These are phyloP conservation scores for Cicer pinnatifidum DNA, from an alignment of 306 rosid genomes.

Conservation along the genomic window DNA sequence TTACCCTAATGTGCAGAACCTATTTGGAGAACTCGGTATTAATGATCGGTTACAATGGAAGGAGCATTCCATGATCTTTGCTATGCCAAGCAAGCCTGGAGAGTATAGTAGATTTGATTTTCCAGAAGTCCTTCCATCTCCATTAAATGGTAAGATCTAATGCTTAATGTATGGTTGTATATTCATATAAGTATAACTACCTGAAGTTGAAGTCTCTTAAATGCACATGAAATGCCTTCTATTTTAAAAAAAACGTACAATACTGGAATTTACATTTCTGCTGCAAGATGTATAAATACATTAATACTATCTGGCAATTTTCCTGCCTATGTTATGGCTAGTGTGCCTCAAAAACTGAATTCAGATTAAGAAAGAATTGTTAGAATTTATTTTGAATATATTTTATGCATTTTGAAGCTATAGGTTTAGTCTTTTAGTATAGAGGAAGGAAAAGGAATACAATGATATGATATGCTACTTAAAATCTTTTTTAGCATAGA, in stretches of 20 bases:
- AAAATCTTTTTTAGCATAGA: neutral
- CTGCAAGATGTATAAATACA: conserved; percentile 10
- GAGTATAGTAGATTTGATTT: conserved; percentile 97
- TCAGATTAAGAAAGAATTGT: conserved; percentile 7
- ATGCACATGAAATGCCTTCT: conserved; percentile 24
- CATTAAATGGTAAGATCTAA: conserved; percentile 76
- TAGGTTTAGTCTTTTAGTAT: conserved; percentile 2
- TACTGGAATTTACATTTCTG: conserved; percentile 22
- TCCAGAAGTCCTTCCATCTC: conserved; percentile 80
- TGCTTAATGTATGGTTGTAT: conserved; percentile 24
- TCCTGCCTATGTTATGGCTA: conserved; percentile 25
- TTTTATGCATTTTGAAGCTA: neutral
- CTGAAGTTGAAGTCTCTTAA: conserved; percentile 25
- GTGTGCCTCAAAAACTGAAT: conserved; percentile 36
- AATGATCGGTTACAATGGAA: conserved; percentile 97
- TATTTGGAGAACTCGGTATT: conserved; percentile 95
- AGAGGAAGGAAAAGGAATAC: neutral
- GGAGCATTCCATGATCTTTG: conserved; percentile 98
- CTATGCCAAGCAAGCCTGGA: conserved; percentile 96
- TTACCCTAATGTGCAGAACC: conserved; percentile 89
- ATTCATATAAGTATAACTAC: conserved; percentile 24
- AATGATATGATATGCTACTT: neutral
- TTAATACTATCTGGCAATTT: conserved; percentile 6
- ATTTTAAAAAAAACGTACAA: neutral
- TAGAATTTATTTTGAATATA: conserved; percentile 26